phyloP scores from a whole-genome alignment of 345 rosid genomes.

The Sonneratia alba region DNA sequence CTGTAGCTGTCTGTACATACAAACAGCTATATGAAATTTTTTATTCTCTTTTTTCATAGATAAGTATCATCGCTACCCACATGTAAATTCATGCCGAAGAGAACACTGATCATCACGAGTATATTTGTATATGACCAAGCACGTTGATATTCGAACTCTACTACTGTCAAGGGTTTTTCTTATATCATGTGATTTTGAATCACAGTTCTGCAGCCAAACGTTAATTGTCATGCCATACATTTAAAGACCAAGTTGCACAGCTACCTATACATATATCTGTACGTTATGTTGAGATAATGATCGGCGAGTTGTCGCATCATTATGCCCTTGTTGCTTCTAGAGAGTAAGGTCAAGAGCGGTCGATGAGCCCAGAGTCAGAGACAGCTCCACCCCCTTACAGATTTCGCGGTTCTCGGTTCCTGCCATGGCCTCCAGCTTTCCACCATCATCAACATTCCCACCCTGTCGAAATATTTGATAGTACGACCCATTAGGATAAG shows the following conservation, averaged over 20 bases:
- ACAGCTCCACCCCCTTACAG: neutral
- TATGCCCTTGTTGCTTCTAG: neutral
- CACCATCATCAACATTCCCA: neutral
- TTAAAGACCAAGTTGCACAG: too few relatives aligned
- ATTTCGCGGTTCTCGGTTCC: neutral
- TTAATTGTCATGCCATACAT: too few relatives aligned
- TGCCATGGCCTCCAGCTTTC: neutral
- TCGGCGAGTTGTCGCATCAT: neutral
- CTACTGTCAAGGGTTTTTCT: neutral
- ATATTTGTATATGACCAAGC: neutral
- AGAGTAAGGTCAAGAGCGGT: conserved; percentile 5
- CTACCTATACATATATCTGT: neutral
- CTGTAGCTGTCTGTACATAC: too few relatives aligned
- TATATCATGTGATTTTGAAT: neutral
- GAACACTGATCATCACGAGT: neutral
- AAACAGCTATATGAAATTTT: too few relatives aligned
- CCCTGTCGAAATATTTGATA: neutral
- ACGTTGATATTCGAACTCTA: neutral
- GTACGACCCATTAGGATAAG: neutral
- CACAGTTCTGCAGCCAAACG: too few relatives aligned
- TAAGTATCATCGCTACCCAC: too few relatives aligned
- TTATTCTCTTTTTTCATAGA: too few relatives aligned
- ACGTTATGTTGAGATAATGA: neutral
- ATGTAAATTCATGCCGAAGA: too few relatives aligned
- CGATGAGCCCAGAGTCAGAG: neutral